These are phyloP conservation scores for Mycena filopes DNA, from an alignment of 768 basidiomycete genomes.

Conservation along the genomic window DNA sequence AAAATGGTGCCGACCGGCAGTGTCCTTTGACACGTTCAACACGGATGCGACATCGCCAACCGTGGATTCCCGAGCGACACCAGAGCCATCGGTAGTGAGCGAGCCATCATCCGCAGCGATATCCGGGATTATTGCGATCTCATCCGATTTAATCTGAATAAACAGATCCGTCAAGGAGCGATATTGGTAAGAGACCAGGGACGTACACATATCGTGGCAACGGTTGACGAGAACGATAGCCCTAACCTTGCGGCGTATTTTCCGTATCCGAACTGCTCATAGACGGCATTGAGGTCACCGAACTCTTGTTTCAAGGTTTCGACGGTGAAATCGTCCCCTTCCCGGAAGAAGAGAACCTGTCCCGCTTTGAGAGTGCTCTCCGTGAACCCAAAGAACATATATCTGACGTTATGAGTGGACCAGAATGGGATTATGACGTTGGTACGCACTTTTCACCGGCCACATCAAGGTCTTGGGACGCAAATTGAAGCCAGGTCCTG, in stretches of 20 bases:
- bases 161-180: neutral
- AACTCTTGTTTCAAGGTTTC: conserved; percentile 24
- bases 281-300: conserved; percentile 34
- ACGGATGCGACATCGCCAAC: conserved; percentile 11
- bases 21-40: conserved; percentile 16
- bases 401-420: conserved; percentile 23
- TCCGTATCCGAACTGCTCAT: conserved; percentile 31
- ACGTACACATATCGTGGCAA: conserved; percentile 17
- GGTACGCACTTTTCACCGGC: conserved; percentile 10
- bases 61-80: conserved; percentile 32
- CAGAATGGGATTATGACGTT: neutral
- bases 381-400: conserved; percentile 32
- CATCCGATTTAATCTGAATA: conserved; percentile 23
- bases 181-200: neutral
- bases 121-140: conserved; percentile 20
- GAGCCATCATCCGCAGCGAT: conserved; percentile 31
- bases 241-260: conserved; percentile 38
- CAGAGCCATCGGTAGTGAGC: conserved; percentile 36
- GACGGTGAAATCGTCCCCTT: conserved; percentile 28
- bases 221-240: conserved; percentile 37
- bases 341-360: conserved; percentile 32
- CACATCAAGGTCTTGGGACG: neutral
- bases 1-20: conserved; percentile 21
- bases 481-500: conserved; percentile 19
- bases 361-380: conserved; percentile 32